Base-by-base conservation (phyloP, 2,329 filamentous ascomycete genomes). In the Colletotrichum truncatum region DNA sequence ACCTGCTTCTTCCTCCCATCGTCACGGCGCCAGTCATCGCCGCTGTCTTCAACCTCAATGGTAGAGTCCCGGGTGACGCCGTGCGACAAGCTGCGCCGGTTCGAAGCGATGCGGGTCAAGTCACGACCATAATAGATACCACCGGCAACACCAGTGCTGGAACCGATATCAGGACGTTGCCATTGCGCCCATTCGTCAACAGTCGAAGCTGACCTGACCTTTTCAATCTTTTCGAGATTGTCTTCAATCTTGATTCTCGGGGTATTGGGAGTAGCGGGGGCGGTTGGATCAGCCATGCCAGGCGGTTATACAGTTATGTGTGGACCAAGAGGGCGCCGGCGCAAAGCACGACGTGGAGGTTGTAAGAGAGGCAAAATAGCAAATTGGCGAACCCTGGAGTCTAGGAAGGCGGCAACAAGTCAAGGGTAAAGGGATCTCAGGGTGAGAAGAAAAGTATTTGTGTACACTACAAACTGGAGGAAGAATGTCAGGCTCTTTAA, bases 1-100 rank as follows among this genome's bases (percentile, higher is more conserved):
- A 77, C 71, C 69, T 78, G 76, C 69, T 77, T 77, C 71, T 75
- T 74, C 36, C 71, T 69, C 8, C 74, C 73, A 41, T 73, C 75
- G 34, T 75, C 71, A 30, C 70, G 74, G 8, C 71, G 71, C 75
- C 75, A 76, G 7, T 75, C 74, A 11, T 72, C 71, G 4, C 74
- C 74, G 6, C 28, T 16, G 30, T 73, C 74, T 2, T 76, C 74
- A 18, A 68, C 68, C 34, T 75, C 73, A 9, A 57, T 65, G 16
- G 70, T 53, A 5, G 71, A 70, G 12, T 73, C 74, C 28, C 67
- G 55, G 1, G 69, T 70, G 1, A 71, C 64, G 1, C 58, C 62
- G 51, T 68, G 72, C 39, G 72, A 75, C 51, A 64, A 49, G 39
- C 71, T 72, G 28, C 69, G 70, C 30, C 68, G 67, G 23, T 68